Base-by-base conservation (phyloP, 2,329 filamentous ascomycete species). In the Fusarium sp. region DNA sequence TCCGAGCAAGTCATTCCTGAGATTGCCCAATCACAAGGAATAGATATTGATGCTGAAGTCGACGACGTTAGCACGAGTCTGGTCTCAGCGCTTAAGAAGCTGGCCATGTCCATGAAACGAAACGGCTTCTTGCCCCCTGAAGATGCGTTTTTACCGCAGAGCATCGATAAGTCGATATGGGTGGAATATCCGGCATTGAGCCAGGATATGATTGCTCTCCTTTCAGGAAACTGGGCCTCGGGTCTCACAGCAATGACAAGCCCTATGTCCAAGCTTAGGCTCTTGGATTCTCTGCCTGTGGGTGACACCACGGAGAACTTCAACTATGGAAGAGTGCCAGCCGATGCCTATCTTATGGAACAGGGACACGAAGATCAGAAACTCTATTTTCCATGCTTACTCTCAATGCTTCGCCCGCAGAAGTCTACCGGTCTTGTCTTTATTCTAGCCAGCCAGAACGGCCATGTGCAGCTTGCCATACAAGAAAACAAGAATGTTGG, bases 101-200 rank as follows among this genome's bases (percentile, higher is more conserved):
- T 97, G 39, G 83, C 92, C 6, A 86, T 91, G 71, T 96, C 93
- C 1, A 96, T 97, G 91, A 90, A 92, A 77, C 85, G 92, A 52
- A 96, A 96, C 73, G 88, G 90, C 22, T 89, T 96, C 58, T 83
- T 97, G 71, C 90, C 93, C 1, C 86, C 90, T 1, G 85, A 90
- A 54, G 87, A 90, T 47, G 82, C 87, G 1, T 85, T 90, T 43
- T 82, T 94, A n/a, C 90, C 91, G 2, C 91, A 93, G 72, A 88
- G 89, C 2, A 89, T 95, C 63, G 91, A 97, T 75, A 92, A 92
- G 54, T 88, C 87, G 1, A 91, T 97, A 39, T 97, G 93, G 93
- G 76, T 94, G 17, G 85, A 90, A 56, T 96, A 96, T 72, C 92
- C 93, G 1, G 80, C 84, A 11, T 85, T 95, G 66, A 89, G 89